Conservation (phyloP, 1,284 basidiomycete species). For the Pholiota adiposa region DNA sequence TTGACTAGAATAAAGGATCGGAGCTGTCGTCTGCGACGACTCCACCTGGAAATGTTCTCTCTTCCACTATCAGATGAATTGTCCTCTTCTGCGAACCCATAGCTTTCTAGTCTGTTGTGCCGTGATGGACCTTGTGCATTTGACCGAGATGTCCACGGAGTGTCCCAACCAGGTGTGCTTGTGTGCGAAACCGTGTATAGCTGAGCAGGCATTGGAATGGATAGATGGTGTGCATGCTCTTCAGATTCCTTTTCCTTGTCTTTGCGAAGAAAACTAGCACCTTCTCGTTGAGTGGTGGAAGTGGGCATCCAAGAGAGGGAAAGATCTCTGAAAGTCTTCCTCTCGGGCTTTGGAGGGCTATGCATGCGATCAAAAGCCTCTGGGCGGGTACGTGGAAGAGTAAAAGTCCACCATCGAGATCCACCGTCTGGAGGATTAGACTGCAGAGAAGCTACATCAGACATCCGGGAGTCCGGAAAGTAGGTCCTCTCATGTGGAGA, state of each 20-base stretch:
- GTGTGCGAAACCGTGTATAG: slow-evolving; percentile 58
- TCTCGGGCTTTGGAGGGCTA: slow-evolving; percentile 32
- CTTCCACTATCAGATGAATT: slow-evolving; percentile 39
- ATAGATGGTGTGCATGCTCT: slow-evolving; percentile 33
- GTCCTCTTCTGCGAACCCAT: slow-evolving; percentile 35
- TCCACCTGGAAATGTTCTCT: slow-evolving; percentile 40
- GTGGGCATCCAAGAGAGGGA: slow-evolving; percentile 49
- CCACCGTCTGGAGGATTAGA: slow-evolving; percentile 46
- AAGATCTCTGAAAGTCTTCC: slow-evolving; percentile 42
- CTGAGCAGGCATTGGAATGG: slow-evolving; percentile 29
- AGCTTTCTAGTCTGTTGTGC: slow-evolving; percentile 33
- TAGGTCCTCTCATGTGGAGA: slow-evolving; percentile 16
- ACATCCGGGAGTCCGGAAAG: slow-evolving; percentile 44
- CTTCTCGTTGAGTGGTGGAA: slow-evolving; percentile 35
- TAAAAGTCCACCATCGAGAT: slow-evolving; percentile 76
- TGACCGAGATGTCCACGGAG: slow-evolving; percentile 63
- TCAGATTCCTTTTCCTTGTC: slow-evolving; percentile 39
- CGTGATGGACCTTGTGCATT: slow-evolving; percentile 40
- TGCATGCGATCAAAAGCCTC: slow-evolving; percentile 24
- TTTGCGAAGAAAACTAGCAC: slow-evolving; percentile 33
- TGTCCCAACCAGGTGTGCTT: slow-evolving; percentile 67
- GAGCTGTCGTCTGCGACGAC: slow-evolving; percentile 54
- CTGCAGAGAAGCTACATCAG: slow-evolving; percentile 56
- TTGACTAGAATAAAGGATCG: slow-evolving; percentile 72
- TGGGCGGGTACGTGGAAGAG: slow-evolving; percentile 47